A percentile compares a stretch with the other conserved stretches of the same genome.
Evolutionary conservation across 2,329 filamentous ascomycete genomes (phyloP).

Genomic region (Fusarium sp.): DNA sequence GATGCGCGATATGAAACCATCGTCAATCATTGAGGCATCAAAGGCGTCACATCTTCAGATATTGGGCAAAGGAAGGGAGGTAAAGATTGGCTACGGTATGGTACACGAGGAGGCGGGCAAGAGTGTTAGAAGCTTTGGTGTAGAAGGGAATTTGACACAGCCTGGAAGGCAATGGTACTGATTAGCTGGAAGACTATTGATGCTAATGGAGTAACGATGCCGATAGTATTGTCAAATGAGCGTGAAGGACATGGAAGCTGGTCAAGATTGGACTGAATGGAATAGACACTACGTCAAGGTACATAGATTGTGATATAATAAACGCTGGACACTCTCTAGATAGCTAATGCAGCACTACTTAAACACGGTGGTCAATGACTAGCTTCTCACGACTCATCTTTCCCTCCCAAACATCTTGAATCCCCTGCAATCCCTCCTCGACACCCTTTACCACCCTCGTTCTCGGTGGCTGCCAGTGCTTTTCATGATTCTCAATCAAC

Average conservation of each 20-base stretch:
- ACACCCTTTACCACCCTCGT: not conserved
- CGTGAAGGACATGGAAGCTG: no score
- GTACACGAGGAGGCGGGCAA: not conserved
- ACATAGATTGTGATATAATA: no score
- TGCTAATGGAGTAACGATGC: no score
- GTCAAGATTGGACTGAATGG: no score
- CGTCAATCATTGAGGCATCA: not conserved
- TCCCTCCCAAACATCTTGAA: slow-evolving; percentile 9
- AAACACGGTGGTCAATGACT: not conserved
- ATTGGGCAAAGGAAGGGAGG: accelerated
- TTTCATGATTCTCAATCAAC: slow-evolving; percentile 1
- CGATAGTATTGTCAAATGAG: no score
- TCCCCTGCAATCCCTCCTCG: slow-evolving; percentile 7
- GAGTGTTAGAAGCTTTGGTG: not conserved
- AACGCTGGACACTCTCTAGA: no score
- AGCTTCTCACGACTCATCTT: slow-evolving; percentile 14
- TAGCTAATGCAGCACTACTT: no score
- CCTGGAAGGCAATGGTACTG: no score
- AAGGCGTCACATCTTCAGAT: not conserved
- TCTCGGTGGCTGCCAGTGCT: slow-evolving; percentile 4
- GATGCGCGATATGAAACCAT: slow-evolving; percentile 25
- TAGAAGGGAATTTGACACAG: not conserved
- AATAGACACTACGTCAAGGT: no score
- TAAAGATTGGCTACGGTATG: not conserved
- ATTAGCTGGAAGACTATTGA: no score